A percentile compares a stretch with the other conserved stretches of the same genome.
Evolutionary conservation across 306 rosid genomes (phyloP).

Genomic region (Morella rubra): DNA sequence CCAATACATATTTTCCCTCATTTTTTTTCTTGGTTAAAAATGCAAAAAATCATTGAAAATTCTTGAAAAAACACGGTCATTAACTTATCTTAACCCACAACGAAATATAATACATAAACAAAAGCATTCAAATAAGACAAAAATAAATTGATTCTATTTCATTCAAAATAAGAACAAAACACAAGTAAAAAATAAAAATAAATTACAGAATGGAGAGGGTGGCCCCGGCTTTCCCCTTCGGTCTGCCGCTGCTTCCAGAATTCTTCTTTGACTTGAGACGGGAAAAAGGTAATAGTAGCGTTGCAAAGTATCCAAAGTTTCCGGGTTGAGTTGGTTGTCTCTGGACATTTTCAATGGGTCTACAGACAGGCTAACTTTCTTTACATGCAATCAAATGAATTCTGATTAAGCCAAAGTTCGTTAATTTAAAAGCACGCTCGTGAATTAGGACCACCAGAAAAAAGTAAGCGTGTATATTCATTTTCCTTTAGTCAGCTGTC

Average conservation of each 20-base stretch:
- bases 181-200: too few species aligned
- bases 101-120: too few species aligned
- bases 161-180: too few species aligned
- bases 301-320: neutral
- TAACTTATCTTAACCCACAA: too few species aligned
- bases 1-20: too few species aligned
- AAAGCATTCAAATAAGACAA: too few species aligned
- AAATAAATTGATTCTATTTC: too few species aligned
- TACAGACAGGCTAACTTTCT: conserved; percentile 31
- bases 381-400: conserved; percentile 33
- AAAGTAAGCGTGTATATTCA: neutral
- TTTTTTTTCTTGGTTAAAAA: too few species aligned
- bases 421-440: conserved; percentile 20
- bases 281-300: neutral
- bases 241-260: neutral
- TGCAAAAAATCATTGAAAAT: too few species aligned
- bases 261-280: neutral
- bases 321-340: neutral
- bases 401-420: conserved; percentile 20
- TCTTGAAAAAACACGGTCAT: too few species aligned
- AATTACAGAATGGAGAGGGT: too few species aligned
- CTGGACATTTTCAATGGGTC: conserved; percentile 8
- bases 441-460: conserved; percentile 16
- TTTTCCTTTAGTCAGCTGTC: conserved; percentile 21
- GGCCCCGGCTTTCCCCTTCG: too few species aligned